Evolutionary conservation across 139 green algal species (phyloP), one percentile per base, ranked within the genome.

Genomic region (Deuterostichococcus epilithicus): DNA sequence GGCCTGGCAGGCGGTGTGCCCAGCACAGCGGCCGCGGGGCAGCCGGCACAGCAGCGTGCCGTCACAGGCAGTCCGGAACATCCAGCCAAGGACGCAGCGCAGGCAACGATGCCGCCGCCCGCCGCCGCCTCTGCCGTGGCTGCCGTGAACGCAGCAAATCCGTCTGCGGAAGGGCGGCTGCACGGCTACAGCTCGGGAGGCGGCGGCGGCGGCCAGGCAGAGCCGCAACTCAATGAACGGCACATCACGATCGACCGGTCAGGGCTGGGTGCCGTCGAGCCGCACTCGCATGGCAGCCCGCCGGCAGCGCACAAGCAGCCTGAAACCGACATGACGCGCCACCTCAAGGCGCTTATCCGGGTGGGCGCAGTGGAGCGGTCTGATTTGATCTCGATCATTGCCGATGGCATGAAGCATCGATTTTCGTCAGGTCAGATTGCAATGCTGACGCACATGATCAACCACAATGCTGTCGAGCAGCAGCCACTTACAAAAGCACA

Each of bases 271-370:
- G 45, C 32, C 28, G 23, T 71, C 3, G 23, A 72, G 34, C 33
- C 33, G 33, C 81, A 84, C 67, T 70, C 25, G 44, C 79, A 84
- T 33, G 73, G 52, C 33, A n/a, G n/a, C 68, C 59, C 37, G 36
- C 32, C 47, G 13, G 20, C 76, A 2, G 22, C 68, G 32, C 32
- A 79, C 32, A 89, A 84, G 67, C 79, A 88, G 58, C 42, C 70
- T 20, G 86, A 91, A 33, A 90, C 86, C n/a, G 70, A 74, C 37
- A 74, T 91, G 73, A 70, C 58, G 0, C 71, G 69, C n/a, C 86
- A 91, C 73, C 38, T 91, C 3, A 83, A 86, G 30, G 74, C 83
- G 3, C 66, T 89, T 4, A 89, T 90, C 33, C 66, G 69, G 75
- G 84, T 85, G 32, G 25, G 68, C 44, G 23, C 22, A 10, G n/a